A percentile compares a stretch with the other conserved stretches of the same genome.
Evolutionary conservation across 2,329 filamentous ascomycete genomes (phyloP).

Genomic region (Daldinia eschscholtzii): DNA sequence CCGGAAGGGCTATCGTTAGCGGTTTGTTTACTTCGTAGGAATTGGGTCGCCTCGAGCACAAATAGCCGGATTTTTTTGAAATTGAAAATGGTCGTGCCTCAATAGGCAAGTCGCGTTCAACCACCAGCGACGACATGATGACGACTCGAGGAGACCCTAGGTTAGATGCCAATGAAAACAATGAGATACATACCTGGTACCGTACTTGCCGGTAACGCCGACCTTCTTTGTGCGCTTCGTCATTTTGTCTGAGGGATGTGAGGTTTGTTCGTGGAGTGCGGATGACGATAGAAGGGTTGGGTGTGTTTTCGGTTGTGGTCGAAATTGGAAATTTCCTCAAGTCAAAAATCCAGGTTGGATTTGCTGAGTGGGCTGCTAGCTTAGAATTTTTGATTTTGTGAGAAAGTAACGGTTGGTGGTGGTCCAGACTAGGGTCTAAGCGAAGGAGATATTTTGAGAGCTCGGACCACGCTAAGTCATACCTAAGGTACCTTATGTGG

Average conservation of each 20-base stretch:
- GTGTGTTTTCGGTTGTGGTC: slow-evolving; percentile 35
- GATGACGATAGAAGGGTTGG: slow-evolving; percentile 39
- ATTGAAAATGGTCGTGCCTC: not conserved
- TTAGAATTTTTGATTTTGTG: slow-evolving; percentile 42
- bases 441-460: slow-evolving; percentile 24
- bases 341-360: slow-evolving; percentile 31
- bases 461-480: slow-evolving; percentile 31
- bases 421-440: slow-evolving; percentile 43
- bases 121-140: slow-evolving; percentile 8
- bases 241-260: slow-evolving; percentile 46
- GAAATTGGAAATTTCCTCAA: slow-evolving; percentile 36
- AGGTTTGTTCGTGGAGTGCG: slow-evolving; percentile 33
- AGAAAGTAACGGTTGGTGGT: slow-evolving; percentile 27
- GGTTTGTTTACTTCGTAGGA: not conserved
- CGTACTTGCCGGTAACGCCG: slow-evolving; percentile 99
- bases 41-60: not conserved
- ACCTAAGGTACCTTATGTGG: no score
- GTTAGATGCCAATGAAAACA: slow-evolving; percentile 33
- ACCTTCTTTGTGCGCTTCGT: slow-evolving; percentile 93
- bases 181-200: slow-evolving; percentile 80
- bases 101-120: not conserved
- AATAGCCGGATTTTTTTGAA: not conserved
- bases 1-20: slow-evolving; percentile 37
- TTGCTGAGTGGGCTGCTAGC: slow-evolving; percentile 34
- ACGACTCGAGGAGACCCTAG: not conserved